phyloP scores from a whole-genome alignment of 352 stramenopile genomes.

The Elongisporangium undulatum region DNA sequence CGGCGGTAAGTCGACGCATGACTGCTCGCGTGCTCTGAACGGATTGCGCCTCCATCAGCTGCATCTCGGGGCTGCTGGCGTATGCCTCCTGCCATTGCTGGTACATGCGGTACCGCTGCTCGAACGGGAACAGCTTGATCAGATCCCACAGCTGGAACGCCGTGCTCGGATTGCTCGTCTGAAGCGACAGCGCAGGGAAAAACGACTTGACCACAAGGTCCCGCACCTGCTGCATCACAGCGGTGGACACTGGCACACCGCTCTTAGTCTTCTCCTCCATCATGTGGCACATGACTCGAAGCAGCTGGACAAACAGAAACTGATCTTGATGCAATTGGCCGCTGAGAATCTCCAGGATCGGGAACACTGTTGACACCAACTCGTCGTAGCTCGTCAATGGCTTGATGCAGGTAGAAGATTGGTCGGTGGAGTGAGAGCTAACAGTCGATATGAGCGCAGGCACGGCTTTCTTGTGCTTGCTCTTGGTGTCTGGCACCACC shows the following conservation, averaged over 20 bases:
- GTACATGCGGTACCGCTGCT: slow-evolving; percentile 80
- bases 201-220: slow-evolving; percentile 56
- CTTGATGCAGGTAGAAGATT: slow-evolving; percentile 12
- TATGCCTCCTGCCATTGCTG: slow-evolving; percentile 74
- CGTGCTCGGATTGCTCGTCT: slow-evolving; percentile 70
- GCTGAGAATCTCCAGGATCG: slow-evolving; percentile 61
- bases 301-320: slow-evolving; percentile 68
- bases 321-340: slow-evolving; percentile 63
- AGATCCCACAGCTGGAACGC: slow-evolving; percentile 83
- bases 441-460: not conserved
- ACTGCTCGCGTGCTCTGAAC: slow-evolving; percentile 67
- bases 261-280: slow-evolving; percentile 38
- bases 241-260: slow-evolving; percentile 5
- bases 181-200: slow-evolving; percentile 68
- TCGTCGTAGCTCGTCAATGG: slow-evolving; percentile 31
- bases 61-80: slow-evolving; percentile 44
- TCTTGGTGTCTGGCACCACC: slow-evolving; percentile 8
- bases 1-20: slow-evolving; percentile 78
- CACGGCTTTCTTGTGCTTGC: slow-evolving; percentile 3
- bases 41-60: slow-evolving; percentile 63
- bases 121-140: slow-evolving; percentile 69
- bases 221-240: slow-evolving; percentile 33
- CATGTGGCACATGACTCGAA: slow-evolving; percentile 55
- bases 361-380: slow-evolving; percentile 44
- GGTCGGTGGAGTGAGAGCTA: not conserved